Evolutionary conservation across 495 filamentous ascomycete genomes (phyloP), one percentile per base, ranked within the genome.

Genomic region (Neurospora africana): DNA sequence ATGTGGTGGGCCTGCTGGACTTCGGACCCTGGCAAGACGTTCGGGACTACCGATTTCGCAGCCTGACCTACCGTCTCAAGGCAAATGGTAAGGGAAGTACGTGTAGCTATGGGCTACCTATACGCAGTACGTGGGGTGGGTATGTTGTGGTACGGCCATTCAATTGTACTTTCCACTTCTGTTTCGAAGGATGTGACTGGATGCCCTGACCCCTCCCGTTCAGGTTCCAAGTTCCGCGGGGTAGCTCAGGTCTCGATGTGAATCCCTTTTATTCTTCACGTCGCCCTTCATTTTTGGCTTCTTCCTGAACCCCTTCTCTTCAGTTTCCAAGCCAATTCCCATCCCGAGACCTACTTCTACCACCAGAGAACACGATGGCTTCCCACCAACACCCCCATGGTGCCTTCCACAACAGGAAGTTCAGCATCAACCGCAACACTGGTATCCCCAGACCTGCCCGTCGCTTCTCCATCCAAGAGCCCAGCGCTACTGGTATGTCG

Each of bases 341-440:
- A 47, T 47, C 47, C 21, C 47, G 10, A 58, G 47, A 58, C n/a
- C n/a, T n/a, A n/a, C n/a, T n/a, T n/a, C n/a, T n/a, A n/a, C n/a
- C n/a, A n/a, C n/a, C n/a, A n/a, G n/a, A n/a, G n/a, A n/a, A n/a
- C n/a, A n/a, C 69, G 6, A 58, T 30, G 69, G 44, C 40, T 58
- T 70, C 40, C 30, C 21, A 61, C 23, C 35, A 61, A 7, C 44
- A 35, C 27, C 27, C 53, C 23, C 27, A 17, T 83, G 80, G 84
- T 70, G 79, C 79, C 75, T 87, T 86, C 71, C 76, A 77, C 71
- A 79, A 80, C 70, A 83, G 86, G 78, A 86, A 87, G 76, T 88
- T 88, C 78, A 86, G 84, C 71, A 87, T 88, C 78, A 88, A 88
- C 77, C 79, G 86, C 71, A 84, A 85, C 75, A 86, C 86, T 61